Conservation (phyloP, 768 basidiomycete species). For the Tephrocybe sp. region DNA sequence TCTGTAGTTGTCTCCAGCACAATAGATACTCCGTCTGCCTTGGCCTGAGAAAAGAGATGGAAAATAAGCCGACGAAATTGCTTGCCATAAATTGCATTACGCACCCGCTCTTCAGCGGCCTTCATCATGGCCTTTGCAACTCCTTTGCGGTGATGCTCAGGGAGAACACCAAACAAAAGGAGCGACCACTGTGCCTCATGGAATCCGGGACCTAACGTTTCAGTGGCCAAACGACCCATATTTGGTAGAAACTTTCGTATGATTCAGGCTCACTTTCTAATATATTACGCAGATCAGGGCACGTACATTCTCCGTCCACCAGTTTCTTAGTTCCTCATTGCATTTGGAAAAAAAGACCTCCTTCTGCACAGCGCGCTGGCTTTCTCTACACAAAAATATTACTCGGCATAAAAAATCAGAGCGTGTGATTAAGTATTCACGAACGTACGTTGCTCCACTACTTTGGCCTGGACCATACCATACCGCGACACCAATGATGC, state of each 20-base stretch:
- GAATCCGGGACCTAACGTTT: constrained; percentile 19
- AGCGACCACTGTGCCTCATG: constrained; percentile 24
- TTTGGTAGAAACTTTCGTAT: constrained; percentile 21
- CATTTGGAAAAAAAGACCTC: constrained; percentile 22
- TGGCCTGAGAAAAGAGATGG: constrained; percentile 13
- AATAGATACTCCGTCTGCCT: constrained; percentile 11
- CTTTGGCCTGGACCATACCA: constrained; percentile 29
- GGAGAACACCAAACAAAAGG: constrained; percentile 26
- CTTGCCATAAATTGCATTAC: not conserved
- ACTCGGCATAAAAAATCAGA: not conserved
- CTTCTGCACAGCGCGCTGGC: constrained; percentile 25
- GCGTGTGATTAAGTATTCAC: not conserved
- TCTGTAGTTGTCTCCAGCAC: constrained; percentile 26
- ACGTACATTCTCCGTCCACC: constrained; percentile 28
- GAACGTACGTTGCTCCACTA: constrained; percentile 21
- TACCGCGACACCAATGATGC: constrained; percentile 28
- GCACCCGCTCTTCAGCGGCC: constrained; percentile 22
- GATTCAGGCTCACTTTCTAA: not conserved
- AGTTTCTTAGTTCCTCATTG: constrained; percentile 17
- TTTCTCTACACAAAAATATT: constrained; percentile 15
- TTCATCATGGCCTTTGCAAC: constrained; percentile 24
- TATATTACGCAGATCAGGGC: not conserved
- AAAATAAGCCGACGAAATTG: too few relatives aligned
- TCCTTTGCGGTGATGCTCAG: constrained; percentile 27
- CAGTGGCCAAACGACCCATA: constrained; percentile 13